phyloP scores from a whole-genome alignment of 768 basidiomycete species.

The Tremella mesenterica region DNA sequence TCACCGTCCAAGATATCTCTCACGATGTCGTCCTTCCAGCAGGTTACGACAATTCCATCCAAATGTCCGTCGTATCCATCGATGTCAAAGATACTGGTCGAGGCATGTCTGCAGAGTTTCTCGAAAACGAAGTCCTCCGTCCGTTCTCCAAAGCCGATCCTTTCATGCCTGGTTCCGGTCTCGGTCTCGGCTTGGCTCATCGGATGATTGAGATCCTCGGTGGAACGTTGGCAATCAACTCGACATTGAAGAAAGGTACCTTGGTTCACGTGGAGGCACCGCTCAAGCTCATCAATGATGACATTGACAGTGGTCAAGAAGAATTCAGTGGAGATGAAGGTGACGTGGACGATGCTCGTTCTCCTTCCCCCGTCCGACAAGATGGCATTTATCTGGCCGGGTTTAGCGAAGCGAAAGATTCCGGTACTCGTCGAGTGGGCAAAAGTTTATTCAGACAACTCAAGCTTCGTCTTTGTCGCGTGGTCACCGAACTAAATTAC shows the following conservation, averaged over 20 bases:
- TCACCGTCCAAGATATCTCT: conserved; percentile 38
- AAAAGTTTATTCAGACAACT: conserved; percentile 26
- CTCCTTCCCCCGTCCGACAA: conserved; percentile 13
- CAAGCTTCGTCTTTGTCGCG: conserved; percentile 25
- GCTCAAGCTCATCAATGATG: conserved; percentile 26
- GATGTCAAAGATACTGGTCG: conserved; percentile 37
- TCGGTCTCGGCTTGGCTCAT: conserved; percentile 35
- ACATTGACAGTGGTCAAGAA: conserved; percentile 28
- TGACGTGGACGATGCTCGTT: not conserved
- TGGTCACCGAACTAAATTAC: conserved; percentile 20
- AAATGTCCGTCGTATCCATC: conserved; percentile 30
- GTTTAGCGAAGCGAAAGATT: conserved; percentile 15
- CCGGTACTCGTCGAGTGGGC: conserved; percentile 18
- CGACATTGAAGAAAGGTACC: conserved; percentile 30
- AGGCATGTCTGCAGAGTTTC: conserved; percentile 37
- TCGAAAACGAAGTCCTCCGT: conserved; percentile 24
- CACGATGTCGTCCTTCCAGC: conserved; percentile 26
- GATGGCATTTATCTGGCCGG: conserved; percentile 21
- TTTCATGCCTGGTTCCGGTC: conserved; percentile 34
- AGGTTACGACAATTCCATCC: conserved; percentile 34
- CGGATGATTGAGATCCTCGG: conserved; percentile 41
- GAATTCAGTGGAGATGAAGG: conserved; percentile 4
- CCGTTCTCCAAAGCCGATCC: conserved; percentile 37
- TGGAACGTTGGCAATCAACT: conserved; percentile 36
- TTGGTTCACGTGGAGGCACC: conserved; percentile 36